Evolutionary conservation across 441 rosid genomes (phyloP), one percentile per base, ranked within the genome.

Genomic region (Jatropha multifida): DNA sequence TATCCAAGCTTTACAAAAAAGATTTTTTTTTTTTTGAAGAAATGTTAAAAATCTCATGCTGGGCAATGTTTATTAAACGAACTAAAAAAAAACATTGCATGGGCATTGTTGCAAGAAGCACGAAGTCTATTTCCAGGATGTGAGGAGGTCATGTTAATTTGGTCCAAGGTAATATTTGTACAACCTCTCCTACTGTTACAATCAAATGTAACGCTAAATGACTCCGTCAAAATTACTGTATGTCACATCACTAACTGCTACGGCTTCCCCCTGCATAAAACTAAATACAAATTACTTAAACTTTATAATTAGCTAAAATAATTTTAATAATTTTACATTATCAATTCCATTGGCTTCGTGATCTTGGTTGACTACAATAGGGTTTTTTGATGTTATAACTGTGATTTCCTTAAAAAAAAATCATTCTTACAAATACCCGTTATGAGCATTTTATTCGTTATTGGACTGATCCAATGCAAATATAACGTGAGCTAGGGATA

Each of bases 291-390:
- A 32, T 32, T 11, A 27, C 4, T 61, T 60, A 26, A 6, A 26
- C 2, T 27, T 9, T 6, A 26, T 23, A 60, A 60, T 23, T 26
- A 17, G 5, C 9, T 1, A 7, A 0, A 42, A 5, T 42, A 42
- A 42, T 37, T 11, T 8, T 5, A 6, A 2, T 52, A 8, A 7
- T 59, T 4, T 20, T 56, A 18, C 61, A 20, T 56, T 56, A 7
- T 20, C 12, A 17, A 7, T 8, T 2, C 10, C n/a, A n/a, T 5
- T 20, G 6, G 23, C 20, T n/a, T n/a, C 26, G 5, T 83, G 85
- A 41, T 76, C 52, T 49, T 85, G 90, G 65, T 87, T 73, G 7
- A 87, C 80, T 7, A 74, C 65, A 52, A 85, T 82, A n/a, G 86
- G 90, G 4, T 76, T 73, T 3, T 42, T 17, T 5, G 63, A 18